Conservation (phyloP, 192 early-diverging fungal species). For the Coemansia sp. region DNA sequence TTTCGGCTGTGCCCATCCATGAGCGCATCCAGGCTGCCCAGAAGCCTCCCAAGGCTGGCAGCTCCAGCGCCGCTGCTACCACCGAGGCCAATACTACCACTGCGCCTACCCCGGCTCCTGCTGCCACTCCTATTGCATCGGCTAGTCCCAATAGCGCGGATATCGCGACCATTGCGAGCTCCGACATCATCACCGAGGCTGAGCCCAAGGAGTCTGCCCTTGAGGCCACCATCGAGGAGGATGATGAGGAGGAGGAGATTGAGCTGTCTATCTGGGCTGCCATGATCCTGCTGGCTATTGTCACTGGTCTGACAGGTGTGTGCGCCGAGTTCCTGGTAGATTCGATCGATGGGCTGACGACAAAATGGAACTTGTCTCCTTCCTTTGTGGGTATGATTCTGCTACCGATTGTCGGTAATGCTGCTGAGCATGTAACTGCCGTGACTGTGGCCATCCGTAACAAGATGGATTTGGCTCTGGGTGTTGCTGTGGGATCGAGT, state of each 20-base stretch:
- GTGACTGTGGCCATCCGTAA: conserved; percentile 74
- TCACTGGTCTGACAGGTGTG: conserved; percentile 69
- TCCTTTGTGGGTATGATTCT: conserved; percentile 91
- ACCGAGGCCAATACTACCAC: conserved; percentile 5
- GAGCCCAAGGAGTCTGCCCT: background rate
- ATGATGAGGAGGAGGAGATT: conserved; percentile 63
- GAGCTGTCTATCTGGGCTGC: conserved; percentile 54
- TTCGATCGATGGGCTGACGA: conserved; percentile 73
- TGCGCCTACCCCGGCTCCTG: conserved; percentile 6
- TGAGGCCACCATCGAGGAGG: conserved; percentile 28
- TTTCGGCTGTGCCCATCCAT: conserved; percentile 35
- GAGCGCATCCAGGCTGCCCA: conserved; percentile 29
- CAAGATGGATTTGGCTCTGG: conserved; percentile 90
- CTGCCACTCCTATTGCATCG: conserved; percentile 4
- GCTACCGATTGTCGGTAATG: conserved; percentile 89
- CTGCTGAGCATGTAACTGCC: conserved; percentile 83
- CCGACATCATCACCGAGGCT: conserved; percentile 1
- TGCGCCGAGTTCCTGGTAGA: conserved; percentile 84
- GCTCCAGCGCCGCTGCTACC: background rate
- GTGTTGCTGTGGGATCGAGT: conserved; percentile 83
- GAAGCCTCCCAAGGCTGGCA: conserved; percentile 11
- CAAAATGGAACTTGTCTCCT: conserved; percentile 64
- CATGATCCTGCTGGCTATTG: conserved; percentile 54
- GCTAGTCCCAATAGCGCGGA: background rate
- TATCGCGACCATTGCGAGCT: conserved; percentile 4